Conservation (phyloP, 2,329 filamentous ascomycete species). For the Alternaria viburni region DNA sequence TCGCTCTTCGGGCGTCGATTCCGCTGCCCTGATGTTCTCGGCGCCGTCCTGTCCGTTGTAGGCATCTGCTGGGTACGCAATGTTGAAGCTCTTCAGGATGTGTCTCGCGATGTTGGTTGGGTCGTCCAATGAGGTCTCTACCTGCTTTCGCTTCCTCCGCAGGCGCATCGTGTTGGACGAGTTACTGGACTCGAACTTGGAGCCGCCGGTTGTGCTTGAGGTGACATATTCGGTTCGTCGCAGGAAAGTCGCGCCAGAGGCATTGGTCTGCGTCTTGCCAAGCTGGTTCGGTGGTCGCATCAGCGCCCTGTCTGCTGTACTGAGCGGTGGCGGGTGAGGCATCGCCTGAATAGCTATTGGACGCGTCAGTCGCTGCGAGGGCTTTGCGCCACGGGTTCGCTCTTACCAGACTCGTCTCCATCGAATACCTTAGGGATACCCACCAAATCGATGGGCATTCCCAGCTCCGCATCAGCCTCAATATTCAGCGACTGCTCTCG, state of each 20-base stretch:
- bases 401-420: constrained; percentile 87
- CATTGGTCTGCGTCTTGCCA: constrained; percentile 79
- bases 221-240: constrained; percentile 96
- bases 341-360: constrained; percentile 79
- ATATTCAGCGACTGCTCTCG: constrained; percentile 94
- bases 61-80: constrained; percentile 68
- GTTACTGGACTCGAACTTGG: constrained; percentile 59
- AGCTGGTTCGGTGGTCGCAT: constrained; percentile 83
- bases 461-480: constrained; percentile 95
- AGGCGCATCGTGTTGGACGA: constrained; percentile 53
- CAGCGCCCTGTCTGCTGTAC: constrained; percentile 83
- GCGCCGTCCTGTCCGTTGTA: constrained; percentile 71
- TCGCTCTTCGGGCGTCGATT: constrained; percentile 60
- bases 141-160: constrained; percentile 46
- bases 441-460: constrained; percentile 95
- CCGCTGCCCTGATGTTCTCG: constrained; percentile 60
- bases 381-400: constrained; percentile 4
- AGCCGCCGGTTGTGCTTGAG: constrained; percentile 50
- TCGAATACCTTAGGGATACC: constrained; percentile 95
- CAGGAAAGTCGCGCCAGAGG: constrained; percentile 87
- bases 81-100: constrained; percentile 68
- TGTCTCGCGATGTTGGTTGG: constrained; percentile 66
- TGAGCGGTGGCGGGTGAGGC: constrained; percentile 71
- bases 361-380: constrained; percentile 27
- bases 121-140: constrained; percentile 59